These are phyloP conservation scores for Exophiala dermatitidis DNA, from an alignment of 2,329 filamentous ascomycete species.

Conservation along the genomic window DNA sequence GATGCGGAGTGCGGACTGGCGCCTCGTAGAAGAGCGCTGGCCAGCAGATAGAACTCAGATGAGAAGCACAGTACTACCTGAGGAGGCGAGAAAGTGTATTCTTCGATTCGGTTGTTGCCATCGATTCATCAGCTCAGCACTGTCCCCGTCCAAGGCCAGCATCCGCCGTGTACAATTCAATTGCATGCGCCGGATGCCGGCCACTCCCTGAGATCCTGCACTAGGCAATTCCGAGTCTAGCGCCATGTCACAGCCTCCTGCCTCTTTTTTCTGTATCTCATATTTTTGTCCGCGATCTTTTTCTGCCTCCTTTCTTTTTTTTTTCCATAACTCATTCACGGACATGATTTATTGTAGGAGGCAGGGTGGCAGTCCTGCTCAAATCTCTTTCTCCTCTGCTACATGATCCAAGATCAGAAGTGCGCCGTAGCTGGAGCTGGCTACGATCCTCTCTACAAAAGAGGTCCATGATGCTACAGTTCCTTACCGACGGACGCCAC, in stretches of 20 bases:
- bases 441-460: constrained; percentile 37
- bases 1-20: background rate
- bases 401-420: constrained; percentile 53
- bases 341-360: constrained; percentile 62
- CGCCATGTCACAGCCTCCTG: constrained; percentile 12
- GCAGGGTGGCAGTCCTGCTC: constrained; percentile 33
- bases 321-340: constrained; percentile 50
- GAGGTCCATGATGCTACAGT: constrained; percentile 50
- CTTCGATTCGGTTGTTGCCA: no score
- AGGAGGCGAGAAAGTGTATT: no score
- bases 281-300: constrained; percentile 15
- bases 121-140: no score
- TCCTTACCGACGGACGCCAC: constrained; percentile 63
- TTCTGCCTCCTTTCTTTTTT: constrained; percentile 26
- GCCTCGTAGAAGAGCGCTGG: background rate
- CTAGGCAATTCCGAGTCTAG: constrained; percentile 10
- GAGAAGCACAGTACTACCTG: no score
- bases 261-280: constrained; percentile 14
- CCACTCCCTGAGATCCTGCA: background rate
- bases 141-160: no score
- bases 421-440: constrained; percentile 59
- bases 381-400: constrained; percentile 54
- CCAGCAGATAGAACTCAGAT: background rate
- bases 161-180: background rate
- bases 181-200: background rate